Evolutionary conservation across 768 basidiomycete species (phyloP).

Genomic region (Lactarius hatsudake): DNA sequence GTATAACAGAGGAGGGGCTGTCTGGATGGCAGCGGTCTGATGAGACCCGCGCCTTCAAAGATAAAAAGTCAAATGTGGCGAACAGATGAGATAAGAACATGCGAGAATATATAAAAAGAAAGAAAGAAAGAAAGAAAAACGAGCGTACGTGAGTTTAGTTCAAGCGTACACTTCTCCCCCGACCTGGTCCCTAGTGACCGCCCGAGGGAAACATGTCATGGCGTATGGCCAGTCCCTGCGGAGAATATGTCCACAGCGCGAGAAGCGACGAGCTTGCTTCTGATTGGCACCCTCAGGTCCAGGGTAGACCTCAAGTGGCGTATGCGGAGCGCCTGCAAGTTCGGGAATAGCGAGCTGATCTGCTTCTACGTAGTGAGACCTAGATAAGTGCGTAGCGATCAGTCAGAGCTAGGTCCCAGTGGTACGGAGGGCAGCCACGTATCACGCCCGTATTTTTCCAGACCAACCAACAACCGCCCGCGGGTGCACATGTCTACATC

Average conservation of each 20-base stretch:
- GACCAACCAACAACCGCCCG: conserved; percentile 34
- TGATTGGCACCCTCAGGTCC: conserved; percentile 40
- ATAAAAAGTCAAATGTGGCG: too few species aligned
- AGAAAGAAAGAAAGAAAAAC: too few species aligned
- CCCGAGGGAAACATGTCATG: too few species aligned
- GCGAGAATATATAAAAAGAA: too few species aligned
- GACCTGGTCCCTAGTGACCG: too few species aligned
- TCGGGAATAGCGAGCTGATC: conserved; percentile 30
- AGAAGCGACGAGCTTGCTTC: conserved; percentile 31
- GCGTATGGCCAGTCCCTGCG: too few species aligned
- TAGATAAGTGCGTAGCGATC: background rate
- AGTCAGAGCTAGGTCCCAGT: background rate
- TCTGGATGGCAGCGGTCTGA: too few species aligned
- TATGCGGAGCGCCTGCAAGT: conserved; percentile 29
- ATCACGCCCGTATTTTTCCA: conserved; percentile 33
- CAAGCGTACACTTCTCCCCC: too few species aligned
- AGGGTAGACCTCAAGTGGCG: conserved; percentile 38
- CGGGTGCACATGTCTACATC: conserved; percentile 34
- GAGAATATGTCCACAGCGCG: conserved; percentile 30
- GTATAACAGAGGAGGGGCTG: too few species aligned
- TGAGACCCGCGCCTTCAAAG: too few species aligned
- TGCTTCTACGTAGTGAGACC: conserved; percentile 26
- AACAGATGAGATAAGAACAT: too few species aligned
- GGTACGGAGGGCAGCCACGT: background rate
- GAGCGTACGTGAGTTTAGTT: too few species aligned